A percentile compares a stretch with the other conserved stretches of the same genome.
Conservation (phyloP, 2,329 filamentous ascomycete species). For the Ilyonectria mors-panacis region DNA sequence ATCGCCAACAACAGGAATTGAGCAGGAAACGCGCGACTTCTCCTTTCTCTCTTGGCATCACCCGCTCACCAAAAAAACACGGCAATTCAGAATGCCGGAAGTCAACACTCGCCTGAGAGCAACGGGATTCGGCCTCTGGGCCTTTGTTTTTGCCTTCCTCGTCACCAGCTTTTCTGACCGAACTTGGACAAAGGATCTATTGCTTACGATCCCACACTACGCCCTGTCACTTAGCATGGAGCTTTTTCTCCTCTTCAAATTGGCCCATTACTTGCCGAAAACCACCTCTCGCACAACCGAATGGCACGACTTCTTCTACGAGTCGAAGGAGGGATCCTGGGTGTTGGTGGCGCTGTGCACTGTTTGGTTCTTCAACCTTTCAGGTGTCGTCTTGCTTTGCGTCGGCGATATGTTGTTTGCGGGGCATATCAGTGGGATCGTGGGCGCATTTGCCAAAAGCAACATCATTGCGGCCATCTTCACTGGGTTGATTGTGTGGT, state of each 20-base stretch:
- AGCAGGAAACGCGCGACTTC: not conserved
- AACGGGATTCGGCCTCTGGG: conserved; percentile 29
- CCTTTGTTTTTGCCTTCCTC: conserved; percentile 26
- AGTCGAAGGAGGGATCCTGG: conserved; percentile 36
- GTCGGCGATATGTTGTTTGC: conserved; percentile 26
- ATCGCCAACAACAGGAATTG: not conserved
- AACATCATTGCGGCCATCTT: not conserved
- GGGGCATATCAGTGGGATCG: not conserved
- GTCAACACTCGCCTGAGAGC: conserved; percentile 6
- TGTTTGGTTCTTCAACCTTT: conserved; percentile 32
- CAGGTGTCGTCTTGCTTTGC: conserved; percentile 13
- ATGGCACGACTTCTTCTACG: conserved; percentile 37
- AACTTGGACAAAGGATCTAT: not conserved
- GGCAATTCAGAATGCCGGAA: not conserved
- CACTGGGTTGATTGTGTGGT: not conserved
- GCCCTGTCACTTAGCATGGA: conserved; percentile 33
- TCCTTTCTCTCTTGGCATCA: no score
- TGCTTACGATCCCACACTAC: conserved; percentile 1
- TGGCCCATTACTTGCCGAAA: conserved; percentile 32
- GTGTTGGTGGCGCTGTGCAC: conserved; percentile 34
- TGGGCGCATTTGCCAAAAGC: not conserved
- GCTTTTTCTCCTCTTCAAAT: conserved; percentile 43
- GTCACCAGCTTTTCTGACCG: not conserved
- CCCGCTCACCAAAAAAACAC: not conserved
- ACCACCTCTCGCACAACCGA: conserved; percentile 4